These are phyloP conservation scores for Coccomyxa subellipsoidea DNA, from an alignment of 163 green algal genomes.

Conservation along the genomic window DNA sequence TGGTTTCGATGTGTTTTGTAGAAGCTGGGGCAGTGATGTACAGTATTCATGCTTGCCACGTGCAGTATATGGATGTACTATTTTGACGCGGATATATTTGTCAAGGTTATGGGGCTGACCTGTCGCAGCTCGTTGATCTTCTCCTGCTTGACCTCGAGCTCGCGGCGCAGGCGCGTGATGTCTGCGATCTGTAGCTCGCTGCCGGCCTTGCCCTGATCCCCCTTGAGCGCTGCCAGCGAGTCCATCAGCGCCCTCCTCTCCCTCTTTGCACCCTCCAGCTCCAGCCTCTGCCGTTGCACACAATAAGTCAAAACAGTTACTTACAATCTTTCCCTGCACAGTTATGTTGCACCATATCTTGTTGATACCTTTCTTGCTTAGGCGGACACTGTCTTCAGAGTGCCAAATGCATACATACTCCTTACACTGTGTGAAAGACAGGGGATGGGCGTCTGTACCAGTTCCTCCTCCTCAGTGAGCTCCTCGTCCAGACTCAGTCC, in stretches of 20 bases:
- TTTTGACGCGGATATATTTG: too few species aligned
- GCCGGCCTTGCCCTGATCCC: slow-evolving; percentile 44
- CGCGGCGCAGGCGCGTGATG: slow-evolving; percentile 55
- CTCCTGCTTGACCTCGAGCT: slow-evolving; percentile 79
- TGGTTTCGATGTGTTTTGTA: too few species aligned
- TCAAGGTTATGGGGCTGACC: too few species aligned
- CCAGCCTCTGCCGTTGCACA: slow-evolving; percentile 15
- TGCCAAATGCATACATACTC: too few species aligned
- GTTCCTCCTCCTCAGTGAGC: slow-evolving; percentile 64
- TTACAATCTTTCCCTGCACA: not conserved
- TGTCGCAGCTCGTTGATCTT: slow-evolving; percentile 74
- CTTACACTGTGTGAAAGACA: too few species aligned
- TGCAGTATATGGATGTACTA: too few species aligned
- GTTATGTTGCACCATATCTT: not conserved
- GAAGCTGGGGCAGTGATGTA: too few species aligned
- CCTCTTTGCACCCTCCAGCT: slow-evolving; percentile 76
- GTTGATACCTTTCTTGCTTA: too few species aligned
- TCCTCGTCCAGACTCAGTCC: slow-evolving; percentile 44
- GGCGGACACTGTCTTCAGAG: too few species aligned
- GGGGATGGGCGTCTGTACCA: slow-evolving; percentile 23
- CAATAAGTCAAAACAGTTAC: not conserved
- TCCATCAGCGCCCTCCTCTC: slow-evolving; percentile 66
- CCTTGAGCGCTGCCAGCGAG: slow-evolving; percentile 44
- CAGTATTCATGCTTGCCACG: too few species aligned
- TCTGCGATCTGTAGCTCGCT: slow-evolving; percentile 75